phyloP scores from a whole-genome alignment of 129 eudicot genomes.

The Artemisia tridentata region DNA sequence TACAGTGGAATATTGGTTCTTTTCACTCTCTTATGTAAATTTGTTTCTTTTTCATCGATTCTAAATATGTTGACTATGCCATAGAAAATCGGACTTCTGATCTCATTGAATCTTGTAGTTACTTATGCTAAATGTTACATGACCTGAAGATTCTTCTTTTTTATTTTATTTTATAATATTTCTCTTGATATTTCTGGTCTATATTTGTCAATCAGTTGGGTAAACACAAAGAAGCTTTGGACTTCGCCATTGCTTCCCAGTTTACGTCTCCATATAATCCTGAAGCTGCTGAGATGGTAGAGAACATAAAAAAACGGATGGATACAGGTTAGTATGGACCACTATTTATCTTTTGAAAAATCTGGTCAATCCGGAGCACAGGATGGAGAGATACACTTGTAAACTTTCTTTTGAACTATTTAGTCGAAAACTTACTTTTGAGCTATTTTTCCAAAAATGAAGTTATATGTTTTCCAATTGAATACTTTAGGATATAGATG shows the following conservation, averaged over 20 bases:
- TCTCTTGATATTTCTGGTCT: constrained; percentile 6
- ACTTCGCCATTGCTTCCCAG: constrained; percentile 72
- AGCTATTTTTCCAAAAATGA: no score
- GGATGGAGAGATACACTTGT: not conserved
- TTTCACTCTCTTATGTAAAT: not conserved
- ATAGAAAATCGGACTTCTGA: not conserved
- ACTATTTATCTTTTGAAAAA: not conserved
- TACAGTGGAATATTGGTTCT: not conserved
- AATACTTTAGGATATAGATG: no score
- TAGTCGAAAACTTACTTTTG: no score
- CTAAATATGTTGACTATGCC: not conserved
- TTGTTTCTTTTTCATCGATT: not conserved
- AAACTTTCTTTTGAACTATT: not conserved
- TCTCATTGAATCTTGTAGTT: constrained; percentile 10
- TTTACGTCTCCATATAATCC: constrained; percentile 62
- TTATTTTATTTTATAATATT: not conserved
- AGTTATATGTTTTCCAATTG: no score
- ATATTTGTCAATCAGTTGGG: constrained; percentile 50
- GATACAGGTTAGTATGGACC: constrained; percentile 62
- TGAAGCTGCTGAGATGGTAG: constrained; percentile 69
- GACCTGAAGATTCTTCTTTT: not conserved
- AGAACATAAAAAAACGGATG: constrained; percentile 47
- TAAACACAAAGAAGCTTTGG: constrained; percentile 82
- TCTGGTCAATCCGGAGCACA: not conserved
- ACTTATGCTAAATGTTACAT: constrained; percentile 1